phyloP scores from a whole-genome alignment of 352 stramenopile species.

The Pythium aristosporum region DNA sequence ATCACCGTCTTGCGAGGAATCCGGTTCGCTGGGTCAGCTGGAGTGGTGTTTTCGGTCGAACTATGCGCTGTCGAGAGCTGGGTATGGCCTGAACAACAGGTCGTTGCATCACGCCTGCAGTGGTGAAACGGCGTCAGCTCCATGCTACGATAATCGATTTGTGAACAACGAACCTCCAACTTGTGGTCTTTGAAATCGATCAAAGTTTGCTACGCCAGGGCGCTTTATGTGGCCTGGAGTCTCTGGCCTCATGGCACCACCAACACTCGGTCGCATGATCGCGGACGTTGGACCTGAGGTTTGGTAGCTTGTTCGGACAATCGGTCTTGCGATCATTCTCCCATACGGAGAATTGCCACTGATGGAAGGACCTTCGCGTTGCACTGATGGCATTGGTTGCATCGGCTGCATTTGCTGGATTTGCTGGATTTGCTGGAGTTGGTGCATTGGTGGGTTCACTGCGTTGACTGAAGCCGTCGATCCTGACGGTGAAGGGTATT shows the following conservation, averaged over 20 bases:
- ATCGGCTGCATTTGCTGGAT: no score
- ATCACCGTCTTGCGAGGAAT: constrained; percentile 66
- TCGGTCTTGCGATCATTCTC: constrained; percentile 39
- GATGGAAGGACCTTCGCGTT: constrained; percentile 33
- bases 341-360: constrained; percentile 46
- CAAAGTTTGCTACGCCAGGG: constrained; percentile 54
- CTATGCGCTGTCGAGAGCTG: constrained; percentile 44
- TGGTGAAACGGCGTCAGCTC: background rate
- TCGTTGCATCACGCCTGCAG: constrained; percentile 23
- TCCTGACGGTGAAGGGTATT: constrained; percentile 59
- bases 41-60: constrained; percentile 72
- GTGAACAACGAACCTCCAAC: constrained; percentile 31
- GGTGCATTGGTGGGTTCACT: constrained; percentile 17
- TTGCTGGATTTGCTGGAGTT: no score
- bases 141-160: no score
- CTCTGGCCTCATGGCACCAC: constrained; percentile 33
- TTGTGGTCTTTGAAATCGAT: constrained; percentile 64
- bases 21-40: constrained; percentile 57
- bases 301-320: constrained; percentile 27
- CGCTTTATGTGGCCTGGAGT: constrained; percentile 45
- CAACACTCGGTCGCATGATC: constrained; percentile 34
- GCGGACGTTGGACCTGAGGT: constrained; percentile 10
- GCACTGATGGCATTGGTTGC: constrained; percentile 1
- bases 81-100: constrained; percentile 43
- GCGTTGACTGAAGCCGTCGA: constrained; percentile 41